Evolutionary conservation across 2,329 filamentous ascomycete genomes (phyloP), one percentile per base, ranked within the genome.

Genomic region (Dactylellina drechsleri): DNA sequence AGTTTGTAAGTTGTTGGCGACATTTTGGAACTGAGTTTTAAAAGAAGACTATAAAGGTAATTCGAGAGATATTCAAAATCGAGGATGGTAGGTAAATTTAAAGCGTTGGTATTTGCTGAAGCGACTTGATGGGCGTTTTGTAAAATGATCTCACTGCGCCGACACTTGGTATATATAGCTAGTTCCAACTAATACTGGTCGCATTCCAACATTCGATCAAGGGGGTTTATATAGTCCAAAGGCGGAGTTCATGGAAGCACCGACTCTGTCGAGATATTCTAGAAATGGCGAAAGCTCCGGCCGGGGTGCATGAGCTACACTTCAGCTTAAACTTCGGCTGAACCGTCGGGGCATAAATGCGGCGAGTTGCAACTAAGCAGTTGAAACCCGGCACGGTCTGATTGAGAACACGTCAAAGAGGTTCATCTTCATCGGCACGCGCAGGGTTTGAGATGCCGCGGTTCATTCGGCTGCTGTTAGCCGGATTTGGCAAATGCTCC

Each of bases 1-100:
- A 82, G 81, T 54, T 81, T 83, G 79, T 82, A 84, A 12, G 81
- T 82, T n/a, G 80, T 49, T 16, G 61, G 16, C 23, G 61, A 60
- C 68, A 66, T 75, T 47, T 18, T 47, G 16, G 2, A 10, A 36
- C 31, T 36, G 6, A 5, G 4, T 4, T 23, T 23, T 23, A 23
- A 23, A 23, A 23, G 23, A 23, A 23, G 4, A 23, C 23, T 23
- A 23, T 23, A 23, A 23, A 23, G 23, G 23, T 23, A 23, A 23
- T 23, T 4, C 4, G 23, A 36, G 10, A 36, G 31, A 36, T 36
- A 36, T 36, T 36, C 31, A 10, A 36, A 36, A 36, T 36, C 6
- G 31, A 36, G 31, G 7, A 28, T 36, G 31, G 10, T 36, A 10
- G 31, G 31, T 36, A 10, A n/a, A 26, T 23, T 18, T 40, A 23